Evolutionary conservation across 768 basidiomycete genomes (phyloP).

Genomic region (Amanita exitialis): DNA sequence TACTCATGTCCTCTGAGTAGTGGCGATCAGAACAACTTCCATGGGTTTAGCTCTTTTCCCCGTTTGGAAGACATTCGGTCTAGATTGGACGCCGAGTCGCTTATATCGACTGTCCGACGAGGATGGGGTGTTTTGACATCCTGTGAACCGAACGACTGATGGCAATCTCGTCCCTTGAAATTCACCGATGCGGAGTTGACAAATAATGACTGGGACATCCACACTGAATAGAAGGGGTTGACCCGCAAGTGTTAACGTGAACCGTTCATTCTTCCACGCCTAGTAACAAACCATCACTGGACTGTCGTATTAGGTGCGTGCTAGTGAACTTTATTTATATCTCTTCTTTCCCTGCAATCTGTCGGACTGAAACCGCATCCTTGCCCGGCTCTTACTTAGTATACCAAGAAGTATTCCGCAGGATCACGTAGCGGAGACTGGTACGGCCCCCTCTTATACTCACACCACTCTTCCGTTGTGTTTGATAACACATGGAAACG

Average conservation of each 20-base stretch:
- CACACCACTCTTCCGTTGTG: conserved; percentile 29
- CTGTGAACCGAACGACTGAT: conserved; percentile 10
- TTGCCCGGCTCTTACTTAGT: conserved; percentile 21
- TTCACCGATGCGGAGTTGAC: conserved; percentile 23
- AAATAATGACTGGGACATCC: conserved; percentile 11
- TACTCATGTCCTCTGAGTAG: neutral
- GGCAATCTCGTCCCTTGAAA: conserved; percentile 20
- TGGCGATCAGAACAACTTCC: neutral
- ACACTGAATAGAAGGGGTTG: conserved; percentile 6
- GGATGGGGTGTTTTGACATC: conserved; percentile 16
- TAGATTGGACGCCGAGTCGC: conserved; percentile 26
- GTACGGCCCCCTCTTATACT: conserved; percentile 11
- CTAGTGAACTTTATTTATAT: conserved; percentile 24
- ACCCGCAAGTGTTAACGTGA: conserved; percentile 21
- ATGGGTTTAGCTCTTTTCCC: neutral
- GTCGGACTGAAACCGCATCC: conserved; percentile 20
- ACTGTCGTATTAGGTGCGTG: conserved; percentile 17
- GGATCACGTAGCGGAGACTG: conserved; percentile 2
- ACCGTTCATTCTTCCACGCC: conserved; percentile 24
- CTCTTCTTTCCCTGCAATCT: conserved; percentile 18
- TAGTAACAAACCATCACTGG: conserved; percentile 37
- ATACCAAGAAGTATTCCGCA: conserved; percentile 11
- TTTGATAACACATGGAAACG: conserved; percentile 4
- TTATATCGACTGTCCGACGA: conserved; percentile 30
- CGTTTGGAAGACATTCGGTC: conserved; percentile 14